Base-by-base conservation (phyloP, 225 moss, liverwort and hornwort species). In the Marchantia polymorpha region DNA sequence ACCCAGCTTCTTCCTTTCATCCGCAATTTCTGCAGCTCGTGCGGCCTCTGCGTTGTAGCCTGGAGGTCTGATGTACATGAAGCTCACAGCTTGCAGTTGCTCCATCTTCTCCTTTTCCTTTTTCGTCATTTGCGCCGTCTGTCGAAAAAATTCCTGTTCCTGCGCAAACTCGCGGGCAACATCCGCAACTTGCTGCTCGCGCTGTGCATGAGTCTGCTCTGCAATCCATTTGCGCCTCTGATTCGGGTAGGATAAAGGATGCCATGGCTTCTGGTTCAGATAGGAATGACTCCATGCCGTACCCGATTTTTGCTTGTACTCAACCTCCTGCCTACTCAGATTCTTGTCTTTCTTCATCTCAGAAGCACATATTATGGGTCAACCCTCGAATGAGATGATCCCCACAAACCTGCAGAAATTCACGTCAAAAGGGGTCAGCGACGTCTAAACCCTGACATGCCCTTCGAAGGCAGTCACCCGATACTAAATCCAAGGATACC, bases 151-250 rank as follows among this genome's bases (percentile, higher is more conserved):
- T 10, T 99, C 95, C 90, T 99, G 99, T 86, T 99, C 95, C 86
- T 94, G 93, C 26, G 93, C 73, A 77, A 94, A 99, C 96, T 99
- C 99, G 84, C 88, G 93, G 23, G 92, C 91, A 76, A 99, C 99
- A 78, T 95, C 95, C 54, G 89, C 87, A 52, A 87, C 78, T 82
- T 91, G 91, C 73, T 92, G 89, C 54, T 88, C 69, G 66, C 90
- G 91, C 81, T 90, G 93, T 30, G 95, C 85, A 78, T 89, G 90
- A 80, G 91, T 90, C 84, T 99, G 99, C 89, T 99, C 99, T 74
- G 95, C 99, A 83, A 99, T 99, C 99, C 99, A 99, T 85, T 99
- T 99, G 80, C 99, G 93, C 39, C 99, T 95, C 74, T 99, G 99
- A 83, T 99, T 99, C 78, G 99, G 99, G 81, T 99, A 99, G 51